A percentile compares a stretch with the other conserved stretches of the same genome.
phyloP scores from a whole-genome alignment of 164 flowering plant genomes.

The Umbellularia californica region DNA sequence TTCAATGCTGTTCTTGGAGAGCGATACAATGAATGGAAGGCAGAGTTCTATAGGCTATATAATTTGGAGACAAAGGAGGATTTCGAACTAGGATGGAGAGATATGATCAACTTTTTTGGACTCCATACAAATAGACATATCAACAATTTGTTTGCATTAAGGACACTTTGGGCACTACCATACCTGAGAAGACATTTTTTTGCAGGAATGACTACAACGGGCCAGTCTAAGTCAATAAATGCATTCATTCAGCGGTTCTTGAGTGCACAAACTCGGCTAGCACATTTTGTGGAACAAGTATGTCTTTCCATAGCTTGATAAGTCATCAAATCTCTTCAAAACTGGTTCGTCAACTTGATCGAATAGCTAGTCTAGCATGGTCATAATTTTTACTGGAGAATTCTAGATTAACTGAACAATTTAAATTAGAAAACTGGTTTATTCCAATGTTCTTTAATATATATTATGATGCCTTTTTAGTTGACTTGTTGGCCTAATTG shows the following conservation, averaged over 20 bases:
- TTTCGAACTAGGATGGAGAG: slow-evolving; percentile 85
- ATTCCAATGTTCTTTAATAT: too few relatives aligned
- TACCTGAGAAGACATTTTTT: slow-evolving; percentile 83
- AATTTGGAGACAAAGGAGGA: slow-evolving; percentile 75
- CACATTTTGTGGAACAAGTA: slow-evolving; percentile 92
- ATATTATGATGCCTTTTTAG: too few relatives aligned
- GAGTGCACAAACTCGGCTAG: slow-evolving; percentile 77
- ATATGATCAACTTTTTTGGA: slow-evolving; percentile 72
- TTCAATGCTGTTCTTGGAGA: slow-evolving; percentile 87
- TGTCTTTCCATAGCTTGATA: slow-evolving; percentile 6
- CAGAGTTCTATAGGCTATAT: slow-evolving; percentile 76
- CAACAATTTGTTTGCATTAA: slow-evolving; percentile 53
- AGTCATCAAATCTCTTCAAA: background rate
- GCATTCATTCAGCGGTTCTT: slow-evolving; percentile 88
- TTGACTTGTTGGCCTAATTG: too few relatives aligned
- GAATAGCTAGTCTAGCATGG: background rate
- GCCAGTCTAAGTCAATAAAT: slow-evolving; percentile 75
- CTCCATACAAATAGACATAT: slow-evolving; percentile 78
- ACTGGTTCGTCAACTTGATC: background rate
- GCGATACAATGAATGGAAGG: slow-evolving; percentile 91
- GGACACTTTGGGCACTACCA: slow-evolving; percentile 79
- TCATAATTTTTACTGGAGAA: too few relatives aligned
- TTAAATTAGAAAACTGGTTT: too few relatives aligned
- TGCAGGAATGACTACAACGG: slow-evolving; percentile 76
- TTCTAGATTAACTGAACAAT: too few relatives aligned